These are phyloP conservation scores for Beauveria medogensis DNA, from an alignment of 2,329 filamentous ascomycete species.

Conservation along the genomic window DNA sequence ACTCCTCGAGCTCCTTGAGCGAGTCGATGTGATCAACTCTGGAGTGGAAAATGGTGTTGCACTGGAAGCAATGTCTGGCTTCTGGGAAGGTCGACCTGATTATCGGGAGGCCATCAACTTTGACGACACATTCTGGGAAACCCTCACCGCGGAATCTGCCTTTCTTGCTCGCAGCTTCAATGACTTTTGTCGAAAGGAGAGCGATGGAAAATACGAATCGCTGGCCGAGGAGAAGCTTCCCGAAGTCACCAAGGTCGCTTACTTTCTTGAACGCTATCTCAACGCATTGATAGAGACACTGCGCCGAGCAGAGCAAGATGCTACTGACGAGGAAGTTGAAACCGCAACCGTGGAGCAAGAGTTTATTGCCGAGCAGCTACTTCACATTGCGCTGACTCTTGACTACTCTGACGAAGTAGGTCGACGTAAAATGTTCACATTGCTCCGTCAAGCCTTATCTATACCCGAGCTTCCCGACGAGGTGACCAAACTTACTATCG, in stretches of 20 bases:
- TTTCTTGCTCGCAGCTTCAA: slow-evolving; percentile 93
- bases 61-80: slow-evolving; percentile 87
- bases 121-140: slow-evolving; percentile 71
- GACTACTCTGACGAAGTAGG: slow-evolving; percentile 98
- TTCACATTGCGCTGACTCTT: slow-evolving; percentile 83
- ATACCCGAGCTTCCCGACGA: slow-evolving; percentile 86
- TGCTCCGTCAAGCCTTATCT: slow-evolving; percentile 78
- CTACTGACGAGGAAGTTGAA: slow-evolving; percentile 57
- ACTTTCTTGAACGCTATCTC: slow-evolving; percentile 76
- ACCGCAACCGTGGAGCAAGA: slow-evolving; percentile 85
- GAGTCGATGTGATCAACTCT: slow-evolving; percentile 87
- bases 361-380: slow-evolving; percentile 90
- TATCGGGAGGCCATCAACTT: slow-evolving; percentile 67
- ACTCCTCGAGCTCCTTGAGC: slow-evolving; percentile 81
- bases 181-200: slow-evolving; percentile 74
- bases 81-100: slow-evolving; percentile 88
- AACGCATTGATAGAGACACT: slow-evolving; percentile 58
- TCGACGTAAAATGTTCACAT: slow-evolving; percentile 87
- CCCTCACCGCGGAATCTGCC: slow-evolving; percentile 72
- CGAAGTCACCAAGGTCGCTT: slow-evolving; percentile 85
- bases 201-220: slow-evolving; percentile 64
- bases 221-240: slow-evolving; percentile 89
- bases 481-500: slow-evolving; percentile 78
- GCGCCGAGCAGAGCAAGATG: slow-evolving; percentile 46
- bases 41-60: slow-evolving; percentile 85